phyloP scores from a whole-genome alignment of 345 rosid genomes.

The Erucastrum elatum region DNA sequence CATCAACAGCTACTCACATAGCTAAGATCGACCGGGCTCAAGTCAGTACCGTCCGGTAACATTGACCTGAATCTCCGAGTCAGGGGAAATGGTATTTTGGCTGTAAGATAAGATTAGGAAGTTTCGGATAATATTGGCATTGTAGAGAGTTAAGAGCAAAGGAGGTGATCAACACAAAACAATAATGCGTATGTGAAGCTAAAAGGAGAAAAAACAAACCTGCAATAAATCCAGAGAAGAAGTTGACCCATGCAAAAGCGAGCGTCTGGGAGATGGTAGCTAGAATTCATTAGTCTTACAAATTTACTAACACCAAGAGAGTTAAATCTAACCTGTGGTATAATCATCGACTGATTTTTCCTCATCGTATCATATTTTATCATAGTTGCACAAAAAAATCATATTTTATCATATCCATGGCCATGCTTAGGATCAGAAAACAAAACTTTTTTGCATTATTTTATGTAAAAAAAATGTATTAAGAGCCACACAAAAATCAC shows the following conservation, averaged over 20 bases:
- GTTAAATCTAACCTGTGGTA: no score
- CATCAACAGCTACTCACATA: slow-evolving; percentile 97
- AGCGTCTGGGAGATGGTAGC: no score
- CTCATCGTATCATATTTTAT: no score
- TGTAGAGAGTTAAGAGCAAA: not conserved
- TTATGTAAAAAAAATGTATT: not conserved
- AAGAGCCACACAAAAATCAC: not conserved
- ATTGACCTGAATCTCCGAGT: slow-evolving; percentile 96
- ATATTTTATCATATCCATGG: not conserved
- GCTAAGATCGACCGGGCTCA: slow-evolving; percentile 97
- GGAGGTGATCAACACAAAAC: no score
- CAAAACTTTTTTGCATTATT: not conserved
- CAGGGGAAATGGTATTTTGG: slow-evolving; percentile 96
- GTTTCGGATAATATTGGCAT: slow-evolving; percentile 1
- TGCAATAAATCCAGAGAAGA: no score
- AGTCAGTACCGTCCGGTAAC: slow-evolving; percentile 97
- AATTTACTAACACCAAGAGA: no score
- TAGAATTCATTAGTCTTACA: no score
- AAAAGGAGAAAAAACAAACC: no score
- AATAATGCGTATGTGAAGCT: no score
- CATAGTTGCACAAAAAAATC: no score
- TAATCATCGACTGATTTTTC: no score
- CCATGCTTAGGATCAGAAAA: not conserved
- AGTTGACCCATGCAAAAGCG: no score
- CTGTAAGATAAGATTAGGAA: slow-evolving; percentile 41